Conservation (phyloP, 768 basidiomycete genomes). For the Phylloporus rhodoxanthus region DNA sequence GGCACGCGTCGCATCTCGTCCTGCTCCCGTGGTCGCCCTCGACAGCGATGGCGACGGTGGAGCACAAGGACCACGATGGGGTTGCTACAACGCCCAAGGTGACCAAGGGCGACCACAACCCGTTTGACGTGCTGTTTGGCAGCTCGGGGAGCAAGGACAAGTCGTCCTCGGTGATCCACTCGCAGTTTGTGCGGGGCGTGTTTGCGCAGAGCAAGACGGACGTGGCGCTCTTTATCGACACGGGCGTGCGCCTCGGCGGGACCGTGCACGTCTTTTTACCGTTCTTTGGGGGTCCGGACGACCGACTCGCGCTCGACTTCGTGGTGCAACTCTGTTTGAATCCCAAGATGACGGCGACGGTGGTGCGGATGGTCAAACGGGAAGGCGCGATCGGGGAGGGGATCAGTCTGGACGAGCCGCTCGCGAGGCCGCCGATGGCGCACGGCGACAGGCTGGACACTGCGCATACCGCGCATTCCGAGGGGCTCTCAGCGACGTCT, state of each 20-base stretch:
- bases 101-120: slow-evolving; percentile 36
- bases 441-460: slow-evolving; percentile 13
- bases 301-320: slow-evolving; percentile 79
- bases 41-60: slow-evolving; percentile 7
- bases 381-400: slow-evolving; percentile 27
- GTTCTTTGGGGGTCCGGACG: slow-evolving; percentile 94
- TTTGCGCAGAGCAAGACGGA: slow-evolving; percentile 68
- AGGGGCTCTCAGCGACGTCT: background rate
- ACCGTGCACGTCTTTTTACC: slow-evolving; percentile 73
- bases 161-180: slow-evolving; percentile 55
- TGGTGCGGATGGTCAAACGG: slow-evolving; percentile 57
- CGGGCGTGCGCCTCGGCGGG: slow-evolving; percentile 32
- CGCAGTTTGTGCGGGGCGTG: slow-evolving; percentile 78
- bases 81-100: slow-evolving; percentile 10
- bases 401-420: background rate
- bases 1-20: slow-evolving; percentile 62
- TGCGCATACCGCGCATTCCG: background rate
- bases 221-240: slow-evolving; percentile 81
- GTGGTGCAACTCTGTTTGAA: slow-evolving; percentile 79
- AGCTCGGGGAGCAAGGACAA: slow-evolving; percentile 27
- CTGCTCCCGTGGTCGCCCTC: slow-evolving; percentile 76
- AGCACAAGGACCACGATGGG: background rate
- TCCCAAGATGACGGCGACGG: slow-evolving; percentile 62
- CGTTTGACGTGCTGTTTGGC: slow-evolving; percentile 68
- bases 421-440: slow-evolving; percentile 23